Conservation (phyloP, 768 basidiomycete genomes). For the Cantharellus cinnabarinus region DNA sequence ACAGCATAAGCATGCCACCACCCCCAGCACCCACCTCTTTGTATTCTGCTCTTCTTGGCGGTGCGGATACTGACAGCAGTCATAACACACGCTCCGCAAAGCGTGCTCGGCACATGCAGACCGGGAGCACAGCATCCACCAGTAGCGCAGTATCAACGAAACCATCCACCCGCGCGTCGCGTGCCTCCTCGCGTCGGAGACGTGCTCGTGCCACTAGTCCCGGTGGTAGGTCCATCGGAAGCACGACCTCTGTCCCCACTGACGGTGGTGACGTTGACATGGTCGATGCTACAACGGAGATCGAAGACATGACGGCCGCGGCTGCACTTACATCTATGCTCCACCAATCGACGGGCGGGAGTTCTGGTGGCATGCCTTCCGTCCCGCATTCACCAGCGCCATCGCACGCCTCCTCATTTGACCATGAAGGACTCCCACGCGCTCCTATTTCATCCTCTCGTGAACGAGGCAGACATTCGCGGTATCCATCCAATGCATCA, state of each 20-base stretch:
- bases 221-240: background rate
- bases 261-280: background rate
- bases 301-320: slow-evolving; percentile 8
- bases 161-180: background rate
- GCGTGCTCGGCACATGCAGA: slow-evolving; percentile 5
- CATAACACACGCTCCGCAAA: slow-evolving; percentile 3
- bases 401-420: slow-evolving; percentile 4
- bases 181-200: slow-evolving; percentile 1
- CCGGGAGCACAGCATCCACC: background rate
- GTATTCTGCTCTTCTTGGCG: slow-evolving; percentile 7
- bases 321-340: slow-evolving; percentile 9
- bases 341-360: slow-evolving; percentile 2
- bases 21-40: slow-evolving; percentile 6
- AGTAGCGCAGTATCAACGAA: background rate
- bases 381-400: background rate
- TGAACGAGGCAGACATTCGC: background rate
- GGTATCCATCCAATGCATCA: background rate
- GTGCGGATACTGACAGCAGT: background rate
- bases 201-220: background rate
- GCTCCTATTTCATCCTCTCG: background rate
- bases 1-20: slow-evolving; percentile 9
- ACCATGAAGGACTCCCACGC: background rate
- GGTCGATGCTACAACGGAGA: slow-evolving; percentile 2
- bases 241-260: background rate
- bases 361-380: background rate